phyloP scores from a whole-genome alignment of 2,329 filamentous ascomycete genomes.

The Cladobotryum mycophilum region DNA sequence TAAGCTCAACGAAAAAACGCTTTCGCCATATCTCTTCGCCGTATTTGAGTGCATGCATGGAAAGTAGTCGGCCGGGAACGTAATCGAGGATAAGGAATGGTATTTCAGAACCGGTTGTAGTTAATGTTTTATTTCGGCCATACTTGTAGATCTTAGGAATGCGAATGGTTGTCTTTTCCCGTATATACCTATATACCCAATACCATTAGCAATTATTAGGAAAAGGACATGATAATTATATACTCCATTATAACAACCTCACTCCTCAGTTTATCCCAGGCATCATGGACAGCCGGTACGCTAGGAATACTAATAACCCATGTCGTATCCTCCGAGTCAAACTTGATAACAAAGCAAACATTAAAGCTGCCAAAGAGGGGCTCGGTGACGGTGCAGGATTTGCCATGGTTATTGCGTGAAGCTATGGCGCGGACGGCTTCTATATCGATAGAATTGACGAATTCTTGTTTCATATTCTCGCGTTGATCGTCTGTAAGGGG shows the following conservation, averaged over 20 bases:
- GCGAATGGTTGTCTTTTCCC: neutral
- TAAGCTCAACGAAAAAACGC: no score
- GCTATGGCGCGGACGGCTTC: no score
- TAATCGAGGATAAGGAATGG: no score
- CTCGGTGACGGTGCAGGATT: slow-evolving; percentile 7
- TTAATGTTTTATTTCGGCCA: no score
- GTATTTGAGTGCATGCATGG: no score
- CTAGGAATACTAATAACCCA: slow-evolving; percentile 15
- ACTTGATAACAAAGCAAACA: slow-evolving; percentile 14
- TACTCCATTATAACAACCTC: slow-evolving; percentile 15
- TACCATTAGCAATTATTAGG: neutral
- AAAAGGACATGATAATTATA: neutral
- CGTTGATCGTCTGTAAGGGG: no score
- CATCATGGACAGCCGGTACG: slow-evolving; percentile 12
- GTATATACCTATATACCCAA: slow-evolving; percentile 9
- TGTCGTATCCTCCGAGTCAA: slow-evolving; percentile 2
- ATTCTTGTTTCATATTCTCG: no score
- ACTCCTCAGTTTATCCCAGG: slow-evolving; percentile 14
- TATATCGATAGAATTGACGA: no score
- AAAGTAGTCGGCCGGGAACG: no score
- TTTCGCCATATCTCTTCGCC: neutral
- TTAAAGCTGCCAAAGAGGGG: slow-evolving; percentile 14
- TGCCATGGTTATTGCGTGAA: slow-evolving; percentile 6
- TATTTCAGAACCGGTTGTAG: no score
- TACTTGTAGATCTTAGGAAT: no score